Evolutionary conservation across 805 yeast genomes (phyloP), one percentile per base, ranked within the genome.

Genomic region (Phaffomyces thermotolerans): DNA sequence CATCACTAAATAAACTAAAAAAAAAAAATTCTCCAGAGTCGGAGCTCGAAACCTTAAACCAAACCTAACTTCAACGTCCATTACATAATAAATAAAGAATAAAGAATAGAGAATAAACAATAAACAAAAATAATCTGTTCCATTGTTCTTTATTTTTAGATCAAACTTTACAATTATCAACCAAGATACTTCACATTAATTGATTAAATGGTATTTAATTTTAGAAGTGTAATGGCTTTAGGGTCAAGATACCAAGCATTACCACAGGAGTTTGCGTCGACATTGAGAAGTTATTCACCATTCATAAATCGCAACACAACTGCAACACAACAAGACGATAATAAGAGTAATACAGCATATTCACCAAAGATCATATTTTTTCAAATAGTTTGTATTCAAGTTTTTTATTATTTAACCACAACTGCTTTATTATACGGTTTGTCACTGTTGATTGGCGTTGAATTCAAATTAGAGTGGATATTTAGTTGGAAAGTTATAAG

Each of bases 401-500:
- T 78, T 32, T 78, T 86, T 46, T 90, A 90, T 65, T 91, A 91
- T 56, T 55, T 75, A 6, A 75, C 87, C 3, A 96, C 95, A 2
- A 59, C 75, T 1, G 58, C 82, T 7, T 62, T 87, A 36, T 83
- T 89, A 50, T 76, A 74, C 48, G 66, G 81, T 33, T 75, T 84
- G 41, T 77, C 89, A 2, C 67, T 76, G 41, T 66, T 93, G 12
- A 71, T 80, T 29, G 97, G 97, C 0, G 76, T 81, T 54, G 75
- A 74, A 20, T 81, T 87, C 64, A 65, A 75, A 7, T 57, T 83
- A 18, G 76, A 67, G 34, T 82, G 93, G 83, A 68, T 90, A 12
- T 84, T 90, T 52, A 79, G 88, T 39, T 90, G 96, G 95, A 76
- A 78, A 48, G 65, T 76, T 34, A 75, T 91, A 1, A 73, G 85